Base-by-base conservation (phyloP, 192 early-diverging fungal genomes). In the Linderina pennispora region DNA sequence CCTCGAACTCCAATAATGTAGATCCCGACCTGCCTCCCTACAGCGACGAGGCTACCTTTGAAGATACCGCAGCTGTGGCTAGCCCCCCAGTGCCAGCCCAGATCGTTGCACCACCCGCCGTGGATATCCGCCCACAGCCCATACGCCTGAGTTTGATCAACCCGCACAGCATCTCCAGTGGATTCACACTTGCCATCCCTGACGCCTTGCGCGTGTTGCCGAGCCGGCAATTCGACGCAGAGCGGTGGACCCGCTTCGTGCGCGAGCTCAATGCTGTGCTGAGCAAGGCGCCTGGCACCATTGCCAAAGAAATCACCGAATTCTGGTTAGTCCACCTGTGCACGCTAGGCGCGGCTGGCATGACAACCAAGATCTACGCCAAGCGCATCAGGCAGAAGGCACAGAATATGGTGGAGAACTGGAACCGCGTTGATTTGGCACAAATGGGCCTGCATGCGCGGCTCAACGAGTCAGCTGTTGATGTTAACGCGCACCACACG, bases 211-310 rank as follows among this genome's bases (percentile, higher is more conserved):
- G 18, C 13, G n/a, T 20, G 8, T 37, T 64, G 2, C 34, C 53
- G 0, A 40, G 36, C 8, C 38, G 36, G 15, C 44, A 52, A 2
- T 19, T 52, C 4, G 43, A 47, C 37, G 8, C 40, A 0, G 21
- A 21, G 14, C 38, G 31, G 22, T 64, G 62, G 62, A 36, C 44
- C 1, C 10, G 28, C 23, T 64, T 64, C 26, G 52, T 64, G 11
- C 43, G 39, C 10, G 40, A 69, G 19, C 36, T 69, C 17, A 69
- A 69, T 45, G 46, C 51, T 10, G n/a, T 20, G 4, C 35, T 69
- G 31, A 21, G 3, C 33, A 56, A 58, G 38, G 34, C 58, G 6
- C 65, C 65, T 0, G 65, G 65, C 2, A 24, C 58, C 2, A n/a
- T 69, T 8, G 14, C 49, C 3, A 50, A 53, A 2, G 50, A 41